Conservation (phyloP, 2,329 filamentous ascomycete species). For the Helotiales sp. region DNA sequence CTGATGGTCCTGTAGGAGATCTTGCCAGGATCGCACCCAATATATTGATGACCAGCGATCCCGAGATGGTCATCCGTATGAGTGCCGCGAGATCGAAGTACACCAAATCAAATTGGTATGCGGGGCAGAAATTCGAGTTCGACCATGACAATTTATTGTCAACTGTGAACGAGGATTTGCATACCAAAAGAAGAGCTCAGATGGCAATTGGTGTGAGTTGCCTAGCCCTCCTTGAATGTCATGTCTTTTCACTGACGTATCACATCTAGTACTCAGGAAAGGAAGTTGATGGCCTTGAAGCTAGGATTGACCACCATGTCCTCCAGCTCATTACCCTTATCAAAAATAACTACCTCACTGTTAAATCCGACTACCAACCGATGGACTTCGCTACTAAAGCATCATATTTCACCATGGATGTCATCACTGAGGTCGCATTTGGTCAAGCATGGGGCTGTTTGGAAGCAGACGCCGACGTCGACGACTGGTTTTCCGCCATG, state of each 20-base stretch:
- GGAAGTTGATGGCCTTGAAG: slow-evolving; percentile 51
- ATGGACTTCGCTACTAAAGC: slow-evolving; percentile 52
- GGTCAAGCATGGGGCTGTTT: slow-evolving; percentile 51
- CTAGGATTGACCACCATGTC: slow-evolving; percentile 48
- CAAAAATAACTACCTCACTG: slow-evolving; percentile 46
- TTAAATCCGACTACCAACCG: slow-evolving; percentile 33
- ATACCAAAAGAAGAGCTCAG: slow-evolving; percentile 45
- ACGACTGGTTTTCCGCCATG: slow-evolving; percentile 47
- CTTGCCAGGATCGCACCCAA: slow-evolving; percentile 26
- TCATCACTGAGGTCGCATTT: slow-evolving; percentile 53
- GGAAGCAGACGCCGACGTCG: slow-evolving; percentile 46
- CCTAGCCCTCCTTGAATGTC: too few species aligned
- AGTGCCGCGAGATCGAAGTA: slow-evolving; percentile 20
- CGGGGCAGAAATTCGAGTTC: slow-evolving; percentile 51
- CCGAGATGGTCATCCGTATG: slow-evolving; percentile 19
- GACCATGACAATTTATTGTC: slow-evolving; percentile 55
- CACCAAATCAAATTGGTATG: slow-evolving; percentile 31
- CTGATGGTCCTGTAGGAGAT: slow-evolving; percentile 4
- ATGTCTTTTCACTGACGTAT: not conserved
- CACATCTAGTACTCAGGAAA: slow-evolving; percentile 46
- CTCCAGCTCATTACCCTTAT: slow-evolving; percentile 48
- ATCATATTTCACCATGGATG: slow-evolving; percentile 55
- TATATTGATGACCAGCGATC: slow-evolving; percentile 19
- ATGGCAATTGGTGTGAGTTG: slow-evolving; percentile 48
- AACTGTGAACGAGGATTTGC: slow-evolving; percentile 46